Percentiles rank a stretch among this genome's conserved stretches.
phyloP scores from a whole-genome alignment of 352 stramenopile genomes.

The Pythium volutum region DNA sequence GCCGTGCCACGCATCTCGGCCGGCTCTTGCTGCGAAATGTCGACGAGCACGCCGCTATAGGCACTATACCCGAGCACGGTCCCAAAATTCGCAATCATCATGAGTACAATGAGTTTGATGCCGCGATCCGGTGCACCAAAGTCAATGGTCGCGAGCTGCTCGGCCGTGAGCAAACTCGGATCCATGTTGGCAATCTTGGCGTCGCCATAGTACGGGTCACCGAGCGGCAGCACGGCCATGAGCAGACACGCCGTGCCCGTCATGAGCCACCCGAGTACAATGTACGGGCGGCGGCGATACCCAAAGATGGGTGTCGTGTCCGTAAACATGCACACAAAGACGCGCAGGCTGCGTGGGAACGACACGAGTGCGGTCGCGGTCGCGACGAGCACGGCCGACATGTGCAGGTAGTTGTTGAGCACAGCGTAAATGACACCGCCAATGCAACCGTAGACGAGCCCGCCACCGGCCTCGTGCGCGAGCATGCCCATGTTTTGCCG shows the following conservation, averaged over 20 bases:
- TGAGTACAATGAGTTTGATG: constrained; percentile 52
- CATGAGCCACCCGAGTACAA: constrained; percentile 37
- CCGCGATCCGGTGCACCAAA: constrained; percentile 37
- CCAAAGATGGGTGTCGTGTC: constrained; percentile 43
- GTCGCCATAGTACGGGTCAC: constrained; percentile 56
- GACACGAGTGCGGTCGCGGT: constrained; percentile 30
- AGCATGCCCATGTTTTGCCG: constrained; percentile 34
- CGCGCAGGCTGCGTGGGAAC: constrained; percentile 29
- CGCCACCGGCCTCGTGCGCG: constrained; percentile 28
- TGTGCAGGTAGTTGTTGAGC: constrained; percentile 39
- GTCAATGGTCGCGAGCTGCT: constrained; percentile 39
- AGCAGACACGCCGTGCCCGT: constrained; percentile 30
- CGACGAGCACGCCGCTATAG: constrained; percentile 46
- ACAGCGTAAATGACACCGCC: constrained; percentile 32
- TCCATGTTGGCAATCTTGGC: constrained; percentile 29
- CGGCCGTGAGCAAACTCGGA: constrained; percentile 28
- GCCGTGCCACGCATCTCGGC: constrained; percentile 37
- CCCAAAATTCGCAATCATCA: constrained; percentile 50
- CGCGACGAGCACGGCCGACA: constrained; percentile 27
- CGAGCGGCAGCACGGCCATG: constrained; percentile 37
- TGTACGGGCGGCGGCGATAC: constrained; percentile 45
- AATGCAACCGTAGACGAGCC: constrained; percentile 27
- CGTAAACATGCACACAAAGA: constrained; percentile 43
- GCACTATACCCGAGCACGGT: constrained; percentile 44
- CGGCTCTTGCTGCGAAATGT: constrained; percentile 55